Evolutionary conservation across 768 basidiomycete species (phyloP).

Genomic region (Filobasidium floriforme): DNA sequence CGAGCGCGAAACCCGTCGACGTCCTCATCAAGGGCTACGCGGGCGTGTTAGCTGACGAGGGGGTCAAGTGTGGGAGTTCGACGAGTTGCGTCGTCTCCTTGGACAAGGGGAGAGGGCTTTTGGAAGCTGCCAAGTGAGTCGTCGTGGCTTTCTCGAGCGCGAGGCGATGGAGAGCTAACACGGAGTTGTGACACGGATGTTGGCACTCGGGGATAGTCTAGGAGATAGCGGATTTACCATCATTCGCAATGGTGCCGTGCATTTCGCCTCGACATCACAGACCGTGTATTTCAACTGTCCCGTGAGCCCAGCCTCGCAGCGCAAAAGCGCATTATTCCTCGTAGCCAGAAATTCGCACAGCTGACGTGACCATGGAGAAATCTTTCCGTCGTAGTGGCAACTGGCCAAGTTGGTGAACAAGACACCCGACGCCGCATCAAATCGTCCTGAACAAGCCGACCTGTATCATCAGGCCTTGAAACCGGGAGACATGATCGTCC

Average conservation of each 20-base stretch:
- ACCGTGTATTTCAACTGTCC: slow-evolving; percentile 45
- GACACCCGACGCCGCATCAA: slow-evolving; percentile 2
- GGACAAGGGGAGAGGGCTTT: slow-evolving; percentile 23
- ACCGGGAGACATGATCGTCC: slow-evolving; percentile 38
- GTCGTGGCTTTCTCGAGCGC: not conserved
- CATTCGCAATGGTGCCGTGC: slow-evolving; percentile 33
- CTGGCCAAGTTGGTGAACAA: slow-evolving; percentile 22
- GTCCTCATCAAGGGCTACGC: slow-evolving; percentile 37
- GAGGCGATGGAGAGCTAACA: not conserved
- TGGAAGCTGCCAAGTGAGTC: slow-evolving; percentile 49
- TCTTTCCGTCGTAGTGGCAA: slow-evolving; percentile 12
- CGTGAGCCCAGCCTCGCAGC: slow-evolving; percentile 28
- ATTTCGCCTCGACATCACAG: slow-evolving; percentile 32
- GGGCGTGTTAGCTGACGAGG: slow-evolving; percentile 32
- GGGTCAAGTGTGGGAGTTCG: slow-evolving; percentile 35
- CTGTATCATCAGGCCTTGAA: slow-evolving; percentile 30
- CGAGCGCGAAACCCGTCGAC: slow-evolving; percentile 25
- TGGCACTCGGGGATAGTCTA: slow-evolving; percentile 26
- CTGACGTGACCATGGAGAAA: too few species aligned
- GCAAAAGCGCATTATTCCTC: too few species aligned
- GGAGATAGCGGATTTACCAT: slow-evolving; percentile 44
- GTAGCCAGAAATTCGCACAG: too few species aligned
- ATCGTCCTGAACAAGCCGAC: slow-evolving; percentile 32
- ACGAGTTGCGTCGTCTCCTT: slow-evolving; percentile 22
- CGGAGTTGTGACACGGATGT: not conserved